Percentiles rank a stretch among this genome's conserved stretches.
Evolutionary conservation across 2,329 filamentous ascomycete species (phyloP).

Genomic region (Colletotrichum trifolii): DNA sequence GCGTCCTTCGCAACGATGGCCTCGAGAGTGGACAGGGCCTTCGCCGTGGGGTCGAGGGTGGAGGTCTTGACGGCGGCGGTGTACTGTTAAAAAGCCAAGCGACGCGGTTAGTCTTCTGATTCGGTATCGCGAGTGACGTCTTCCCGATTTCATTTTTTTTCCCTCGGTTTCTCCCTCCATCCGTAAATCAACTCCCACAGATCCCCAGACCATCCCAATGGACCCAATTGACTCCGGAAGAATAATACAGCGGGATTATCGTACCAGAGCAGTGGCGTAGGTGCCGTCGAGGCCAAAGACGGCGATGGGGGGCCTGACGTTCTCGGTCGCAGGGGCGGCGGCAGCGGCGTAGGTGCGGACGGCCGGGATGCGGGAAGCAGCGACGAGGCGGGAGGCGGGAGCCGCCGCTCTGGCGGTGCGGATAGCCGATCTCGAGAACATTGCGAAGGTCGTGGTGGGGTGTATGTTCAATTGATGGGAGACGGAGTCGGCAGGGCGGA

Average conservation of each 20-base stretch:
- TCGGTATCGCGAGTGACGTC: constrained; percentile 11
- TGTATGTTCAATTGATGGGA: constrained; percentile 30
- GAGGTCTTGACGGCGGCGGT: constrained; percentile 92
- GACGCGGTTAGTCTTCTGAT: constrained; percentile 44
- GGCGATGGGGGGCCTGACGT: constrained; percentile 85
- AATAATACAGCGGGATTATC: constrained; percentile 44
- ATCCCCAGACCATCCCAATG: constrained; percentile 38
- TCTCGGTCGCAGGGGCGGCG: constrained; percentile 71
- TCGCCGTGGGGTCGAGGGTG: constrained; percentile 85
- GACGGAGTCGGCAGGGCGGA: constrained; percentile 37
- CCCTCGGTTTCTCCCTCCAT: constrained; percentile 8
- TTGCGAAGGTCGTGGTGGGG: constrained; percentile 48
- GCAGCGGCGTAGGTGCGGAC: constrained; percentile 76
- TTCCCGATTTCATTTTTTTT: neutral
- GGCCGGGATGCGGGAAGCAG: constrained; percentile 65
- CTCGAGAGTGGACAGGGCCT: constrained; percentile 78
- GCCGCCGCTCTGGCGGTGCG: constrained; percentile 67
- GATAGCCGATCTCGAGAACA: constrained; percentile 71
- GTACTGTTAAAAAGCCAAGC: constrained; percentile 73
- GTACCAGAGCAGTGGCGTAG: constrained; percentile 98
- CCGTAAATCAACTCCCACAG: constrained; percentile 8
- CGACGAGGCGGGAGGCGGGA: constrained; percentile 66
- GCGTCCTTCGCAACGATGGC: constrained; percentile 82
- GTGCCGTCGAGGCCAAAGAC: constrained; percentile 97
- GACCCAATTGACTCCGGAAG: constrained; percentile 28